A percentile compares a stretch with the other conserved stretches of the same genome.
phyloP scores from a whole-genome alignment of 257 asterid species.

The Handroanthus guayacan region DNA sequence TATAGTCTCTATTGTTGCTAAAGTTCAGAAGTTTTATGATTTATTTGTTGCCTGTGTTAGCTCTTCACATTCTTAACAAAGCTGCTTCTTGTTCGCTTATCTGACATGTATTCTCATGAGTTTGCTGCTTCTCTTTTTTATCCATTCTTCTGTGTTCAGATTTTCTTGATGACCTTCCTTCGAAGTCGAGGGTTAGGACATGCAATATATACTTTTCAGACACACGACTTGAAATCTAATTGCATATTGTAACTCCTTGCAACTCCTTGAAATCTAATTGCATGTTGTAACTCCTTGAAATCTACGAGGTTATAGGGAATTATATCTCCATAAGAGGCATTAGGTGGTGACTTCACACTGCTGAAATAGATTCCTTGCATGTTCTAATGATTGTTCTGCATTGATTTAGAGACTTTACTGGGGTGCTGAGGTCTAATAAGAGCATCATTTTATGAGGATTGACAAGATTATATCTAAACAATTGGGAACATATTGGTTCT shows the following conservation, averaged over 20 bases:
- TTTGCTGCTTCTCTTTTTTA: background rate
- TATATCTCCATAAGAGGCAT: conserved; percentile 20
- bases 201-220: no score
- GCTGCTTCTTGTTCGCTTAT: conserved; percentile 8
- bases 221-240: no score
- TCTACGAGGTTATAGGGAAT: background rate
- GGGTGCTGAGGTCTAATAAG: conserved; percentile 7
- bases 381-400: conserved; percentile 4
- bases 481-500: conserved; percentile 21
- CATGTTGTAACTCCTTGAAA: background rate
- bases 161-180: no score
- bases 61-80: background rate
- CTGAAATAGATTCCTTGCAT: conserved; percentile 19
- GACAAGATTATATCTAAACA: conserved; percentile 9
- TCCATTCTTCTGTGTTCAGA: background rate
- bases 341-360: conserved; percentile 12
- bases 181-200: no score
- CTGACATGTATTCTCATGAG: background rate
- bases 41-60: no score
- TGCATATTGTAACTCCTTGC: background rate
- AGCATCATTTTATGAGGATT: conserved; percentile 9
- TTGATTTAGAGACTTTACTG: conserved; percentile 25
- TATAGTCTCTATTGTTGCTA: no score
- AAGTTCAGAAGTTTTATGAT: no score
- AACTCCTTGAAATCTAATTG: background rate